A percentile compares a stretch with the other conserved stretches of the same genome.
phyloP scores from a whole-genome alignment of 2,329 filamentous ascomycete species.

The Clarireedia paspali region DNA sequence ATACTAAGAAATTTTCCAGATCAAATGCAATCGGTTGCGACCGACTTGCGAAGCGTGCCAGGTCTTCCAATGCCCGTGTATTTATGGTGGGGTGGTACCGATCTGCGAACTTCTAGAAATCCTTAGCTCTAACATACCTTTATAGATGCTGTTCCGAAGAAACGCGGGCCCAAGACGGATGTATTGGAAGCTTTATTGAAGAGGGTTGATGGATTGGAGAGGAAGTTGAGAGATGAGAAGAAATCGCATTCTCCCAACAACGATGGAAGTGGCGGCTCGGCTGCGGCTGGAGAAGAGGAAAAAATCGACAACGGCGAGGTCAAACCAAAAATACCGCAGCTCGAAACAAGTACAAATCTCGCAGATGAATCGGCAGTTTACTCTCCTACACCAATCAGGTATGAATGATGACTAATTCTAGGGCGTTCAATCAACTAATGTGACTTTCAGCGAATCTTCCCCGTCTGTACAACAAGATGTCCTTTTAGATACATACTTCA shows the following conservation, averaged over 20 bases:
- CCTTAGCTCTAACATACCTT: constrained; percentile 8
- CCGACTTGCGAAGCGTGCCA: constrained; percentile 85
- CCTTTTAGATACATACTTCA: constrained; percentile 72
- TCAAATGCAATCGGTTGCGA: constrained; percentile 82
- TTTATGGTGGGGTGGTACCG: constrained; percentile 68
- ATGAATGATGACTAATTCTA: constrained; percentile 23
- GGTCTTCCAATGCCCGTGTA: constrained; percentile 79
- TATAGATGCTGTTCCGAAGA: constrained; percentile 79
- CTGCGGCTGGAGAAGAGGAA: constrained; percentile 16
- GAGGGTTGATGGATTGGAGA: constrained; percentile 77
- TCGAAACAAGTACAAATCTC: constrained; percentile 32
- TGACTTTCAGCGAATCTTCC: constrained; percentile 36
- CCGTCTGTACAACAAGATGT: constrained; percentile 47
- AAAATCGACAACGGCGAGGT: constrained; percentile 24
- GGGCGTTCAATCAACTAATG: constrained; percentile 6
- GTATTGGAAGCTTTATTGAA: constrained; percentile 79
- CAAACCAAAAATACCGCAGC: constrained; percentile 31
- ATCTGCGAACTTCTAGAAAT: background rate
- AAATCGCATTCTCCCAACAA: constrained; percentile 28
- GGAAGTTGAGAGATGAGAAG: constrained; percentile 65
- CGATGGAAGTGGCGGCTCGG: constrained; percentile 14
- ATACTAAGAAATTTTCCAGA: constrained; percentile 43
- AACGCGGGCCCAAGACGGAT: constrained; percentile 83
- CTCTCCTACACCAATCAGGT: constrained; percentile 36
- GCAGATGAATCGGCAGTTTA: constrained; percentile 35